phyloP scores from a whole-genome alignment of 2,329 filamentous ascomycete species.

The Scedosporium minutisporum region DNA sequence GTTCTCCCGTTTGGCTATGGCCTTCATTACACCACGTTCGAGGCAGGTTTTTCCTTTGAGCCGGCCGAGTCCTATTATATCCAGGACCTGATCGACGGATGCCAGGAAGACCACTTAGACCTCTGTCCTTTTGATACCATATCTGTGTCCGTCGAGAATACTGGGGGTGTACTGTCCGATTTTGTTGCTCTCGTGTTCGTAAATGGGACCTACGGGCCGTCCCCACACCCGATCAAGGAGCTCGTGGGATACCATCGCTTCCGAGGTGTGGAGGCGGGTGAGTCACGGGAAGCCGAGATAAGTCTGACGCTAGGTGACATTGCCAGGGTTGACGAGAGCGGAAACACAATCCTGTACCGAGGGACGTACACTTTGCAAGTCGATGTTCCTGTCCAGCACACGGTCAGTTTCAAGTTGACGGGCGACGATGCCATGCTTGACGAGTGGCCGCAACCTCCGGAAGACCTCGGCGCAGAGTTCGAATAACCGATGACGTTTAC shows the following conservation, averaged over 20 bases:
- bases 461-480: background rate
- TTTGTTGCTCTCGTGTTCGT: constrained; percentile 43
- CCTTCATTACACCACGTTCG: constrained; percentile 49
- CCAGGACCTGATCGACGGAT: constrained; percentile 21
- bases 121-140: constrained; percentile 25
- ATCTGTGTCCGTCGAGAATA: constrained; percentile 36
- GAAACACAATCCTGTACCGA: constrained; percentile 42
- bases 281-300: constrained; percentile 22
- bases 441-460: constrained; percentile 13
- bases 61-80: constrained; percentile 16
- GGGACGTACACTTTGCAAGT: constrained; percentile 38
- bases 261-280: constrained; percentile 23
- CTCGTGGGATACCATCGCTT: constrained; percentile 41
- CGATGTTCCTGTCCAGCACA: constrained; percentile 31
- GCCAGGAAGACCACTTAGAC: constrained; percentile 28
- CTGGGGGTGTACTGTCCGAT: constrained; percentile 35
- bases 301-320: constrained; percentile 37
- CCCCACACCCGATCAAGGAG: constrained; percentile 41
- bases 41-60: constrained; percentile 10
- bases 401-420: constrained; percentile 34
- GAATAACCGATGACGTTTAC: background rate
- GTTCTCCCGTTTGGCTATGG: constrained; percentile 46
- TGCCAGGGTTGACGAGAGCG: constrained; percentile 37
- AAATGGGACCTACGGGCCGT: constrained; percentile 32
- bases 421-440: constrained; percentile 33